Base-by-base conservation (phyloP, 495 filamentous ascomycete species). In the Penicillium silybi region DNA sequence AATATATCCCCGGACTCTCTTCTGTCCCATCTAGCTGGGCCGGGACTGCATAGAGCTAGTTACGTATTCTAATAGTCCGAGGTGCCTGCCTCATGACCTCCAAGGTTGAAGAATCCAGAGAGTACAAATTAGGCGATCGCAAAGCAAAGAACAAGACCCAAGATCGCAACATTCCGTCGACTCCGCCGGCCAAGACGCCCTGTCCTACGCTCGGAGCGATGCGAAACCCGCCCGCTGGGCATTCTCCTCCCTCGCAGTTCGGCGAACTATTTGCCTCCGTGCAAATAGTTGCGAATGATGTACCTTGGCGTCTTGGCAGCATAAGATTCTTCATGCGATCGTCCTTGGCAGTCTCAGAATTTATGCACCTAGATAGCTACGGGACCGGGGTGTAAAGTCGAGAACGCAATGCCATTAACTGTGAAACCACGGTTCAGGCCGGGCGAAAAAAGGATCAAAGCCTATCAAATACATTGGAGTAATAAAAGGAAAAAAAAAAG, bases 391-490 rank as follows among this genome's bases (percentile, higher is more conserved):
- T 29, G 16, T 47, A 4, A 29, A 50, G 41, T 23, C 11, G 34
- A 41, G 47, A 54, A 52, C 20, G 48, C 40, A 63, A 58, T 56
- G 53, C 63, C 44, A 57, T 53, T 64, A 61, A 61, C 52, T 52
- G 38, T 42, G 49, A 18, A 35, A 34, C 41, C 53, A 51, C 48
- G 46, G 42, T 45, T 54, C 41, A 44, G 55, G 39, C 27, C 44
- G 42, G 38, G 35, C 20, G 16, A 41, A 15, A 23, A 6, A 34
- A 46, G 37, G 54, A 48, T 43, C 6, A 53, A 52, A 49, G 46
- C 41, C 48, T 60, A 61, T 63, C 42, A 57, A 67, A 66, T 64
- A 68, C 63, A 69, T 54, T 41, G 50, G 56, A 41, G 46, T 51
- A 50, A 39, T 11, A 58, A 50, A 54, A 46, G 48, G 51, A 25